Evolutionary conservation across 768 basidiomycete species (phyloP), one percentile per base, ranked within the genome.

Genomic region (Agrocybe chaxingu): DNA sequence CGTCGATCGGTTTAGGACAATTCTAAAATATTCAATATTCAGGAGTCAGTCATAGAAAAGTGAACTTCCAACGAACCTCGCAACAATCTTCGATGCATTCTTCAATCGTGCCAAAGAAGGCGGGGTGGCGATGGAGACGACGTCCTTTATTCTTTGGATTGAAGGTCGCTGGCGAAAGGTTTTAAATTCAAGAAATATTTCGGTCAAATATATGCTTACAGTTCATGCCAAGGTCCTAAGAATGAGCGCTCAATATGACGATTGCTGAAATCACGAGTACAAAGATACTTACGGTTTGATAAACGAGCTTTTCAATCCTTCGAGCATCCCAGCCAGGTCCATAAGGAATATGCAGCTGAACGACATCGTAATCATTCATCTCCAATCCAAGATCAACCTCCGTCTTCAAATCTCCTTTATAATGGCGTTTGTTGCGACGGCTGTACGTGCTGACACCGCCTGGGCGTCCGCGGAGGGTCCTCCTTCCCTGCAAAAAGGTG

Each of bases 41-140:
- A 12, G 8, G 6, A 39, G 38, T 48, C 7, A 36, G 30, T 11
- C 10, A 42, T 13, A 10, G 2, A 5, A 11, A n/a, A 29, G 34
- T 10, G 12, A 9, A 24, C 10, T 7, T 8, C 8, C 8, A 12
- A 56, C 53, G 7, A 52, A 80, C 81, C 71, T 80, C 81, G 62
- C 82, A 85, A 54, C 81, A 83, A 47, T 84, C 84, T 52, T 78
- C 80, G 13, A 84, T 47, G 42, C 77, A 78, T 51, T 85, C 81
- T 45, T 71, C 57, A 59, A 79, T 73, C 0, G 73, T 79, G 5
- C 83, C 82, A 52, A 84, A 83, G 64, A 81, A 84, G 1, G 81
- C 81, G 7, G 79, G 76, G 54, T 85, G 82, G 30, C 81, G 79
- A 68, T 85, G 82, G 3, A 85, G 71, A 2, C 75, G 69, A 9